These are phyloP conservation scores for Prunus mongolica DNA, from an alignment of 306 rosid genomes.

Conservation along the genomic window DNA sequence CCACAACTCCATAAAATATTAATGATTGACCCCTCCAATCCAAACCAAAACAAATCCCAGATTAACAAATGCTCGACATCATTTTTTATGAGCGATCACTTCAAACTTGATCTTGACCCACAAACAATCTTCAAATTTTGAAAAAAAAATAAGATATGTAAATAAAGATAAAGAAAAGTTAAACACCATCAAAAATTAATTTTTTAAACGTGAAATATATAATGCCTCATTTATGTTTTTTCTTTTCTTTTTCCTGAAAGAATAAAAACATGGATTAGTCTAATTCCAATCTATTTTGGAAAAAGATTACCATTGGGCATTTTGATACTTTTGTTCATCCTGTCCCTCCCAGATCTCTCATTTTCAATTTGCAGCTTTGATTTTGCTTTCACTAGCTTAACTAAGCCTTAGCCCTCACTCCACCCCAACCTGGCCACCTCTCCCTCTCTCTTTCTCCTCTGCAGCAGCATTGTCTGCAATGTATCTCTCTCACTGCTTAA, in stretches of 20 bases:
- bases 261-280: not conserved
- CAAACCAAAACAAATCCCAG: not conserved
- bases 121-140: not conserved
- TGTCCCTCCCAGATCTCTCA: conserved; percentile 19
- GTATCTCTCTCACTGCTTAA: not conserved
- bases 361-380: conserved; percentile 4
- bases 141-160: not conserved
- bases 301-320: not conserved
- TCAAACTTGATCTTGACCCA: not conserved
- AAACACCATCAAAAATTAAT: not conserved
- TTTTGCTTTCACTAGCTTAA: conserved; percentile 27
- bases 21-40: conserved; percentile 1
- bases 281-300: not conserved
- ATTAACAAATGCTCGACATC: not conserved
- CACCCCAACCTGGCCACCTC: not conserved
- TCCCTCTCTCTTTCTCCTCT: conserved; percentile 8
- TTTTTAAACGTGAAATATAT: not conserved
- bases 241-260: not conserved
- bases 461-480: not conserved
- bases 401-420: conserved; percentile 38
- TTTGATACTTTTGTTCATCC: not conserved
- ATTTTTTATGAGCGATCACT: not conserved
- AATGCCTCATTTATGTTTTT: no score
- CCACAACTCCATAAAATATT: conserved; percentile 3
- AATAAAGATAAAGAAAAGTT: not conserved